Evolutionary conservation across 176 grass and related monocot species (phyloP).

Genomic region (Alloteropsis semialata): DNA sequence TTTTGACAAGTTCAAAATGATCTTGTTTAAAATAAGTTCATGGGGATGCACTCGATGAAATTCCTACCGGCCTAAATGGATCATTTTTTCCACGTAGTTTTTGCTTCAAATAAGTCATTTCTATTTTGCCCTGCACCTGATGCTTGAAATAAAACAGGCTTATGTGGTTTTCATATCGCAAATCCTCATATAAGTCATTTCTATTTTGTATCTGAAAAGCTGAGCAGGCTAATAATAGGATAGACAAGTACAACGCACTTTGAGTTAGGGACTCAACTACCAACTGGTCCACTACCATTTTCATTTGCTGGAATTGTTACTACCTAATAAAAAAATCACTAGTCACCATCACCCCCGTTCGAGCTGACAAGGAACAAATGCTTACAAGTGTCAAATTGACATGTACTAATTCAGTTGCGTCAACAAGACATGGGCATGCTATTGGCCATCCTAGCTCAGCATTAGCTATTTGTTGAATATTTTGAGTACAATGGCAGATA

Average conservation of each 20-base stretch:
- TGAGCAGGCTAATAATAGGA: not conserved
- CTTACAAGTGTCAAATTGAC: not conserved
- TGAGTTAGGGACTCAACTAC: conserved; percentile 9
- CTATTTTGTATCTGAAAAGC: not conserved
- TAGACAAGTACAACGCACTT: conserved; percentile 12
- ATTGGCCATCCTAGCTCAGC: not conserved
- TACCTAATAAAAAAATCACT: not conserved
- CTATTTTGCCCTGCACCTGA: not conserved
- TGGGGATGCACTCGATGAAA: not conserved
- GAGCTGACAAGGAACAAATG: conserved; percentile 1
- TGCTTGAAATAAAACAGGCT: not conserved
- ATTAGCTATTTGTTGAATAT: conserved; percentile 1
- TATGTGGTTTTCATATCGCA: not conserved
- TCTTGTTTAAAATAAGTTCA: not conserved
- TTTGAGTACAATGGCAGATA: not conserved
- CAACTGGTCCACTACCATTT: not conserved
- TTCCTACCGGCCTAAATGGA: not conserved
- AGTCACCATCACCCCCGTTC: not conserved
- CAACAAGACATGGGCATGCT: not conserved
- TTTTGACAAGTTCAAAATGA: not conserved
- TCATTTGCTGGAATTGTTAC: not conserved
- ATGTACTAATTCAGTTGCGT: not conserved
- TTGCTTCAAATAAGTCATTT: no score
- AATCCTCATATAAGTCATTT: not conserved
- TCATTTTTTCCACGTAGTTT: not conserved